Conservation (phyloP, 2,329 filamentous ascomycete genomes). For the Pleomassaria siparia region DNA sequence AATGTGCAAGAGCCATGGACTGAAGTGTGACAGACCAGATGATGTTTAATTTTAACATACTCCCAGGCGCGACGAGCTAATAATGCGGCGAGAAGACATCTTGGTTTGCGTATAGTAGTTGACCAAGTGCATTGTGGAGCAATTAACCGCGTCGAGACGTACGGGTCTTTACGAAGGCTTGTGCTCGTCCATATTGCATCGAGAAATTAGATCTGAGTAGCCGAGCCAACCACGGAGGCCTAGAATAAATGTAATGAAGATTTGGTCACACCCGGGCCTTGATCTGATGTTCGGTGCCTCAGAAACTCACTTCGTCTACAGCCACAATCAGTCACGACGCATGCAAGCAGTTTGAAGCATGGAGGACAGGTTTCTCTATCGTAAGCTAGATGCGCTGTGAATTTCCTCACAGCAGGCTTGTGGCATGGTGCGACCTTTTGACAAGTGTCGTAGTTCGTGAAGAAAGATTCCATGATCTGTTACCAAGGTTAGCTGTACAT, state of each 20-base stretch:
- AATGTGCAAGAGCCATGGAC: constrained; percentile 17
- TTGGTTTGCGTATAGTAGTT: constrained; percentile 26
- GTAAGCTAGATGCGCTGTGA: neutral
- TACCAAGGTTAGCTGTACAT: constrained; percentile 14
- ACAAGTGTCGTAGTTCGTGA: constrained; percentile 6
- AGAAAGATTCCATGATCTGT: constrained; percentile 11
- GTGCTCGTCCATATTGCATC: constrained; percentile 20
- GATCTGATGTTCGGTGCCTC: constrained; percentile 16
- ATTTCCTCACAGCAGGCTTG: neutral
- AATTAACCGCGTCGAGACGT: constrained; percentile 23
- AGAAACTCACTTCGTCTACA: constrained; percentile 6
- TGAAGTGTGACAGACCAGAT: constrained; percentile 10
- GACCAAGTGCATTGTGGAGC: constrained; percentile 21
- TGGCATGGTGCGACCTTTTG: neutral
- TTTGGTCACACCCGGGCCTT: constrained; percentile 21
- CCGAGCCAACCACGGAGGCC: constrained; percentile 21
- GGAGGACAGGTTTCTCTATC: neutral
- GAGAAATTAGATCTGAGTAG: constrained; percentile 23
- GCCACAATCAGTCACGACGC: constrained; percentile 1
- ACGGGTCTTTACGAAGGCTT: constrained; percentile 11
- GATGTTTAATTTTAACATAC: constrained; percentile 10
- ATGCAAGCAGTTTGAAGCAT: constrained; percentile 1
- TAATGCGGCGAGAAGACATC: constrained; percentile 12
- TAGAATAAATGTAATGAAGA: constrained; percentile 17
- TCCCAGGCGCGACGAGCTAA: constrained; percentile 9